Conservation (phyloP, 163 green algal genomes). For the Scenedesmus sp. region DNA sequence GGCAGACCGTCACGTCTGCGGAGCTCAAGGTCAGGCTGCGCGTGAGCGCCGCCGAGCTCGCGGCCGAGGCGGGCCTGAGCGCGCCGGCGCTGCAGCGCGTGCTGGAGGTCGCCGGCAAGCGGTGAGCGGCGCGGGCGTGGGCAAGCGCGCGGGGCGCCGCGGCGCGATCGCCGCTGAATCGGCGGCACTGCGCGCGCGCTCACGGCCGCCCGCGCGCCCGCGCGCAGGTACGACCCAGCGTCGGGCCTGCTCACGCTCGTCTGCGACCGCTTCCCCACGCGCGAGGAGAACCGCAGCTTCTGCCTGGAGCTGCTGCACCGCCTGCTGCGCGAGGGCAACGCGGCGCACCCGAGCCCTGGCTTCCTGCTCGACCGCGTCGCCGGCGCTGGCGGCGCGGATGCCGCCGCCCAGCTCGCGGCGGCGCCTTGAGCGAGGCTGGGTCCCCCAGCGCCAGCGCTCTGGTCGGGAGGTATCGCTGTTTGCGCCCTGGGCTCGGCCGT, state of each 20-base stretch:
- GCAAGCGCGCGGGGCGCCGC: too few relatives aligned
- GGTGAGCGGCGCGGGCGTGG: not conserved
- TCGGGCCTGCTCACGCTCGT: conserved; percentile 17
- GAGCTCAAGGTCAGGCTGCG: conserved; percentile 28
- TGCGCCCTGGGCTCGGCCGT: too few relatives aligned
- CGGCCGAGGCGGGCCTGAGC: conserved; percentile 31
- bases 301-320: conserved; percentile 49
- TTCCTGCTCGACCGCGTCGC: conserved; percentile 3
- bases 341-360: not conserved
- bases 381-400: not conserved
- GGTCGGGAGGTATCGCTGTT: too few relatives aligned
- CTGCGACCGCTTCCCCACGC: conserved; percentile 39
- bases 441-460: too few relatives aligned
- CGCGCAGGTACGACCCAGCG: conserved; percentile 38
- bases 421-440: too few relatives aligned
- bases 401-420: conserved; percentile 11
- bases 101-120: conserved; percentile 24
- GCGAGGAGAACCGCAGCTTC: conserved; percentile 51
- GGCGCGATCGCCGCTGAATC: too few relatives aligned
- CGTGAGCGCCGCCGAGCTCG: conserved; percentile 27
- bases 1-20: not conserved
- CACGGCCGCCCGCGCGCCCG: too few relatives aligned
- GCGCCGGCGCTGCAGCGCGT: conserved; percentile 12
- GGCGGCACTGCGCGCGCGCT: not conserved
- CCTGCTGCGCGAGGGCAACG: conserved; percentile 31